phyloP scores from a whole-genome alignment of 148 eudicot genomes.

The Bassia scoparia region DNA sequence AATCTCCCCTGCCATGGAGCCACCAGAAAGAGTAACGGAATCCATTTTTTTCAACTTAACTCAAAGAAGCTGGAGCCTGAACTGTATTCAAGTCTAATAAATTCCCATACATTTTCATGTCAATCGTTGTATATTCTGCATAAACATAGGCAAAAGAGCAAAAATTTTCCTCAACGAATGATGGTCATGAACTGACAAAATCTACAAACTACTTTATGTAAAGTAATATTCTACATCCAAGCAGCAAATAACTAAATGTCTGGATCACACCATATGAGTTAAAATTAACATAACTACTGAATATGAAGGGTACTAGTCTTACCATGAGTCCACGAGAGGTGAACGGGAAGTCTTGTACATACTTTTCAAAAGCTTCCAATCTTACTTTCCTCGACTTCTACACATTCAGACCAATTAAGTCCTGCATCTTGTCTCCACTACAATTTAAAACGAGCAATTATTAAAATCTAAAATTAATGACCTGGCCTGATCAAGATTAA shows the following conservation, averaged over 20 bases:
- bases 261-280: neutral
- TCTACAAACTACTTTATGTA: slow-evolving; percentile 8
- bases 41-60: neutral
- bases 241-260: slow-evolving; percentile 20
- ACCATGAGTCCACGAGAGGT: slow-evolving; percentile 80
- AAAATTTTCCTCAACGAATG: neutral
- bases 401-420: slow-evolving; percentile 53
- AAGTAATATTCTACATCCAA: slow-evolving; percentile 18
- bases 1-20: too few species aligned
- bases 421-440: slow-evolving; percentile 85
- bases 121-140: neutral
- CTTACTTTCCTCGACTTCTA: slow-evolving; percentile 82
- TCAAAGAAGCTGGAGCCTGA: neutral
- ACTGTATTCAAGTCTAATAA: neutral
- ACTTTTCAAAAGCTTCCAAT: slow-evolving; percentile 79
- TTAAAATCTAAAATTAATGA: slow-evolving; percentile 25
- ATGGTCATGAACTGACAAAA: slow-evolving; percentile 2
- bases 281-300: slow-evolving; percentile 12
- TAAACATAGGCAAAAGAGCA: neutral
- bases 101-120: neutral
- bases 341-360: slow-evolving; percentile 82
- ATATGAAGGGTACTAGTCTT: slow-evolving; percentile 33
- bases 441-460: slow-evolving; percentile 35
- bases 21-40: too few species aligned
- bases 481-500: neutral